Evolutionary conservation across 148 eudicot genomes (phyloP), one percentile per base, ranked within the genome.

Genomic region (Cornus suecica): DNA sequence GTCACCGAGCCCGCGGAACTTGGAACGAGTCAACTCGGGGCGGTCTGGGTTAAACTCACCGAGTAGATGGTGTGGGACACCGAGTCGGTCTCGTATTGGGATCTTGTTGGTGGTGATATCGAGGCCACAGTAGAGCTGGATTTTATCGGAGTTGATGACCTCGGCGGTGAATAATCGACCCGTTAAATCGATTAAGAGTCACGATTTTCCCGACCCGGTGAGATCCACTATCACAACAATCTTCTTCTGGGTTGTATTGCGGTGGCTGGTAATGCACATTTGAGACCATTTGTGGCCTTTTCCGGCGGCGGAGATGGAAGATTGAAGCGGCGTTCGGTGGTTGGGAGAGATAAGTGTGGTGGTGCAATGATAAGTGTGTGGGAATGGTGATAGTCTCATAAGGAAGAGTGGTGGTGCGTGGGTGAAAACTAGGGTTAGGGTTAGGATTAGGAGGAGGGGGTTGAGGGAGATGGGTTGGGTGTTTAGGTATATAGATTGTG

Each of bases 121-220:
- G 2, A 89, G 84, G 2, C 88, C 88, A 0, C 26, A 11, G 83
- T 86, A 82, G 66, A 87, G 60, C n/a, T 89, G 92, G 34, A 89
- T 89, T 69, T 89, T 89, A 28, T 89, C 92, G 14, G 88, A 86
- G 87, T 89, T 88, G 52, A 88, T 80, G 42, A 88, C 74, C 22
- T 88, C 92, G 0, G 81, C 56, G 18, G 77, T 70, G 76, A 84
- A 88, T 66, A 79, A 87, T 0, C 83, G 67, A 26, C 82, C 69
- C 16, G 84, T 84, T 0, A 89, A 63, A 78, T 85, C 90, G 23
- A 87, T 71, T 1, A 90, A 87, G 2, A 89, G 92, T 41, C 80
- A 78, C 0, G 92, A 84, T 68, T 89, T 89, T 1, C 92, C 92
- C 52, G 84, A 85, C n/a, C 92, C 92, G 0, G 92, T 89, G 68